A percentile compares a stretch with the other conserved stretches of the same genome.
These are phyloP conservation scores for Aspergillus bridgeri DNA, from an alignment of 495 filamentous ascomycete species.

Conservation along the genomic window DNA sequence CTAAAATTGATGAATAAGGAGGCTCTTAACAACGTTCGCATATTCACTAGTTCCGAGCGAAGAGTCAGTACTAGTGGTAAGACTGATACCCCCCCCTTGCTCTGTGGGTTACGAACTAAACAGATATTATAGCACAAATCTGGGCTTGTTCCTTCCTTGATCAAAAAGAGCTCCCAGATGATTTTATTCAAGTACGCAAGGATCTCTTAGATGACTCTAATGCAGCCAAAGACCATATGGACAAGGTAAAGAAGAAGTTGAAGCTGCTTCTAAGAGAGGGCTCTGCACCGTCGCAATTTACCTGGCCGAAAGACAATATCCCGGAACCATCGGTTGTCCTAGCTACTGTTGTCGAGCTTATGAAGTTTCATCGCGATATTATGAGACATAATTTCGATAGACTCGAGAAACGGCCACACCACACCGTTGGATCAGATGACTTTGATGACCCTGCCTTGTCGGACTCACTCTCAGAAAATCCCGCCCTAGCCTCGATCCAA, in stretches of 20 bases:
- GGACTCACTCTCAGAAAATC: constrained; percentile 29
- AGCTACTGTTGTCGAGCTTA: constrained; percentile 85
- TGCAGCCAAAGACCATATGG: constrained; percentile 99
- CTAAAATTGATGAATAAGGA: constrained; percentile 90
- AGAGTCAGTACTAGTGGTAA: constrained; percentile 85
- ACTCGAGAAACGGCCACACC: constrained; percentile 60
- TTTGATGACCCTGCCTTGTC: constrained; percentile 31
- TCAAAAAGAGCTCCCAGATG: constrained; percentile 76
- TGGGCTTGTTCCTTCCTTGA: constrained; percentile 89
- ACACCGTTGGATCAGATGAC: constrained; percentile 26
- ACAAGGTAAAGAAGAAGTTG: constrained; percentile 98
- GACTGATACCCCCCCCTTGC: constrained; percentile 17
- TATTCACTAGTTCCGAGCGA: constrained; percentile 92
- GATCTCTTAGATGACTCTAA: constrained; percentile 96
- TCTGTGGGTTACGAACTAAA: constrained; percentile 16
- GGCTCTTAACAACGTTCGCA: constrained; percentile 80
- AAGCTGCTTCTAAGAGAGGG: constrained; percentile 87
- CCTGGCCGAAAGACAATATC: constrained; percentile 90
- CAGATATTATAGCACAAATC: constrained; percentile 66
- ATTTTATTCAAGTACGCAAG: constrained; percentile 85
- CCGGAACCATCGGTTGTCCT: constrained; percentile 91
- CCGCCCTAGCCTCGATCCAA: constrained; percentile 70
- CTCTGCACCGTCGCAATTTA: constrained; percentile 87
- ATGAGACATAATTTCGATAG: constrained; percentile 90
- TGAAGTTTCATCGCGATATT: constrained; percentile 93